Percentiles rank a stretch among this genome's conserved stretches.
phyloP scores from a whole-genome alignment of 2,329 filamentous ascomycete species.

The Lecanicillium sp. region DNA sequence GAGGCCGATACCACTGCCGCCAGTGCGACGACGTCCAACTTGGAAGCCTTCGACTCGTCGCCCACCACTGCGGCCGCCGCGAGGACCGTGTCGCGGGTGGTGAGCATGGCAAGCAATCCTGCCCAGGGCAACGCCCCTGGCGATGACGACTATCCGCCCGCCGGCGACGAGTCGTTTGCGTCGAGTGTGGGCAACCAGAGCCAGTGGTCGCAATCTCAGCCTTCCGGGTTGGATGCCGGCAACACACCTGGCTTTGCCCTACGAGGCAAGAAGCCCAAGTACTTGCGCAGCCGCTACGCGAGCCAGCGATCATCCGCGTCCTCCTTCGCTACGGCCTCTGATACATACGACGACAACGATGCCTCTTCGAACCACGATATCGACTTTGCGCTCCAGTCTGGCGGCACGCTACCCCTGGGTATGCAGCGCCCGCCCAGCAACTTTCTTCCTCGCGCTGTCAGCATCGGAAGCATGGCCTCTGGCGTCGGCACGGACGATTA shows the following conservation, averaged over 20 bases:
- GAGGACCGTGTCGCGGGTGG: constrained; percentile 43
- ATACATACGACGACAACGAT: constrained; percentile 61
- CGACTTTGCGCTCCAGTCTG: constrained; percentile 77
- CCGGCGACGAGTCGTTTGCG: constrained; percentile 22
- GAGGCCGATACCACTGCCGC: constrained; percentile 20
- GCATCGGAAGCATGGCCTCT: constrained; percentile 83
- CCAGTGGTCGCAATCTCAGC: constrained; percentile 20
- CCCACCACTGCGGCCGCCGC: constrained; percentile 48
- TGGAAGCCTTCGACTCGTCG: constrained; percentile 49
- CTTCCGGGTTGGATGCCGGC: constrained; percentile 32
- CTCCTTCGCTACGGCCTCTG: constrained; percentile 46
- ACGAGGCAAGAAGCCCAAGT: constrained; percentile 44
- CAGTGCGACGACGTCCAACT: constrained; percentile 38
- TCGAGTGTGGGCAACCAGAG: constrained; percentile 19
- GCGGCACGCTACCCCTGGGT: constrained; percentile 59
- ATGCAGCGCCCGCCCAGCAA: constrained; percentile 44
- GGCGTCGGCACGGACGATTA: constrained; percentile 50
- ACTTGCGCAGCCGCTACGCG: constrained; percentile 47
- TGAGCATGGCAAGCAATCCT: constrained; percentile 34
- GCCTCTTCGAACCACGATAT: constrained; percentile 58
- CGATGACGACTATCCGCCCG: constrained; percentile 18
- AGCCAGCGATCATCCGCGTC: constrained; percentile 56
- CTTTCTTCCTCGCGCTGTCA: constrained; percentile 66
- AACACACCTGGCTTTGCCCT: constrained; percentile 39
- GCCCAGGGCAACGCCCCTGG: constrained; percentile 6